Percentiles rank a stretch among this genome's conserved stretches.
Evolutionary conservation across 2,329 filamentous ascomycete species (phyloP).

Genomic region (Huntiella bhutanensis): DNA sequence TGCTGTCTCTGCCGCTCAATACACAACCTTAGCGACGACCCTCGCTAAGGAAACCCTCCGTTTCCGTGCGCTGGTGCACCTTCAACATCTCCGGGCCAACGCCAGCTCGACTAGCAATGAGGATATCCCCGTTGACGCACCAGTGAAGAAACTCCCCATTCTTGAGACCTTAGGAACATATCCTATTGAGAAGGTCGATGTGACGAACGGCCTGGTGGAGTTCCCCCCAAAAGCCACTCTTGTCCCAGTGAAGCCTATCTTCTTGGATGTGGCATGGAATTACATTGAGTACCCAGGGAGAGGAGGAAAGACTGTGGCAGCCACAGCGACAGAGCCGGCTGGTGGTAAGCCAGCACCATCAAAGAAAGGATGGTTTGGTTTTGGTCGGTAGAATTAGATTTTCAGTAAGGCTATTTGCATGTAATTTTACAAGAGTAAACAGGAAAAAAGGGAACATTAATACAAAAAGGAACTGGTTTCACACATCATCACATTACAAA

Average conservation of each 20-base stretch:
- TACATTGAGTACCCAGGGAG: slow-evolving; percentile 81
- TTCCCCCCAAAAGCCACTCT: slow-evolving; percentile 66
- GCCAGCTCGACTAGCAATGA: slow-evolving; percentile 24
- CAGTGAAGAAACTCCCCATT: slow-evolving; percentile 30
- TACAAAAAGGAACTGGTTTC: neutral
- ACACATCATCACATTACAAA: too few relatives aligned
- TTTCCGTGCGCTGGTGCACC: slow-evolving; percentile 68
- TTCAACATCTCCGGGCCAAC: slow-evolving; percentile 44
- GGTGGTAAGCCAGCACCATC: slow-evolving; percentile 25
- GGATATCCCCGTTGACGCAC: slow-evolving; percentile 11
- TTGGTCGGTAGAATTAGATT: slow-evolving; percentile 28
- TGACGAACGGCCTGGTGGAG: slow-evolving; percentile 55
- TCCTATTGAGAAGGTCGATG: slow-evolving; percentile 44
- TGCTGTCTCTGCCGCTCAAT: slow-evolving; percentile 40
- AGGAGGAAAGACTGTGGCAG: slow-evolving; percentile 13
- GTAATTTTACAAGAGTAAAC: neutral
- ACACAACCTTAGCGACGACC: slow-evolving; percentile 38
- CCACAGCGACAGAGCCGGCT: slow-evolving; percentile 15
- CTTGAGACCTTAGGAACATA: slow-evolving; percentile 62
- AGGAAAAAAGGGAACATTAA: too few relatives aligned
- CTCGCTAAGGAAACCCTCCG: slow-evolving; percentile 58
- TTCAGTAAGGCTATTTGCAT: neutral
- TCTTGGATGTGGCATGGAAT: slow-evolving; percentile 94
- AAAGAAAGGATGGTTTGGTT: slow-evolving; percentile 65
- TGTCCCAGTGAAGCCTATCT: slow-evolving; percentile 83